Percentiles rank a stretch among this genome's conserved stretches.
These are phyloP conservation scores for Coccomyxa subellipsoidea DNA, from an alignment of 163 green algal genomes.

Conservation along the genomic window DNA sequence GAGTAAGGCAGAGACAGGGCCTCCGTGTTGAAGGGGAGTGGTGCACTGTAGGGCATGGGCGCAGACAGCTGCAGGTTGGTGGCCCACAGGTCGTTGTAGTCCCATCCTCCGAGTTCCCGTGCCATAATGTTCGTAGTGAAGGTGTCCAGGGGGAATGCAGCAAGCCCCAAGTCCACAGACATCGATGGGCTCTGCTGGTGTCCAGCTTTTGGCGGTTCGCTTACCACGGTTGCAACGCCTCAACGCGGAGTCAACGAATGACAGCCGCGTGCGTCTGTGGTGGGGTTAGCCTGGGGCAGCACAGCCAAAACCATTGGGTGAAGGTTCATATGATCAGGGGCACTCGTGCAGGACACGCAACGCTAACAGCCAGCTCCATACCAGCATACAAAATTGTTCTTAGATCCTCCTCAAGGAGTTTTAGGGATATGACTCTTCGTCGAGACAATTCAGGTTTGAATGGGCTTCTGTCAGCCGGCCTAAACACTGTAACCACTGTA, in stretches of 20 bases:
- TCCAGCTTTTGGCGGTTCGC: neutral
- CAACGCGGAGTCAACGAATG: neutral
- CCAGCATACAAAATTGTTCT: neutral
- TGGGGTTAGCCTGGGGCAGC: neutral
- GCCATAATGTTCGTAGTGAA: neutral
- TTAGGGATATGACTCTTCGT: neutral
- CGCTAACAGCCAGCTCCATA: neutral
- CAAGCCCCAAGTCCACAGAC: conserved; percentile 1
- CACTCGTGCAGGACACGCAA: neutral
- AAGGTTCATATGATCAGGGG: neutral
- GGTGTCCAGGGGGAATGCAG: neutral
- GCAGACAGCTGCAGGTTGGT: neutral
- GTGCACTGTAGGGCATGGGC: neutral
- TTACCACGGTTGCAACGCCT: neutral
- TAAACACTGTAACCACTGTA: neutral
- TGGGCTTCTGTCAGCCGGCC: neutral
- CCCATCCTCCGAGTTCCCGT: neutral
- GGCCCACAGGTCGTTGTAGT: conserved; percentile 4
- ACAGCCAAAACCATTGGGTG: neutral
- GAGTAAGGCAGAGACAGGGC: neutral
- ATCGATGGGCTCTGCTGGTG: neutral
- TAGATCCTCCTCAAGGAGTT: neutral
- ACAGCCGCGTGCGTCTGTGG: neutral
- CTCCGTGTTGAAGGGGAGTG: neutral
- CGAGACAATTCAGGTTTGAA: neutral